A percentile compares a stretch with the other conserved stretches of the same genome.
phyloP scores from a whole-genome alignment of 495 filamentous ascomycete species.

The Terfezia claveryi region DNA sequence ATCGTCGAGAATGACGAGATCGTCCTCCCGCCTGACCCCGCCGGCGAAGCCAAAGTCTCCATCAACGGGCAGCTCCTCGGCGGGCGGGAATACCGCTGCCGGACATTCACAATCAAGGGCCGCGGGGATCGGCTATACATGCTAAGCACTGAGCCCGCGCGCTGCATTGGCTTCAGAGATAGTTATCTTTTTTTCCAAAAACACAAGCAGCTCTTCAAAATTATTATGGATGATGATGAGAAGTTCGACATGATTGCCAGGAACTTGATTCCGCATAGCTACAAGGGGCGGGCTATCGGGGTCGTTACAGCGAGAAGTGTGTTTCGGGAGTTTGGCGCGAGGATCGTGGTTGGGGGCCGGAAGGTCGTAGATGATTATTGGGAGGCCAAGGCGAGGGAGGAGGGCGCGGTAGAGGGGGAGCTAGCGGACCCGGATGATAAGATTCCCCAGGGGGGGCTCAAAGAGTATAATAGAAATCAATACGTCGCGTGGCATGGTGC shows the following conservation, averaged over 20 bases:
- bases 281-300: constrained; percentile 94
- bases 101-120: constrained; percentile 71
- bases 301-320: constrained; percentile 92
- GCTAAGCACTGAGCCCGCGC: constrained; percentile 88
- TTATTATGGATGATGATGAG: constrained; percentile 79
- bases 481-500: constrained; percentile 98
- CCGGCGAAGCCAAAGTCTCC: constrained; percentile 84
- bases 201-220: constrained; percentile 83
- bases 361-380: constrained; percentile 81
- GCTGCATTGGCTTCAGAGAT: constrained; percentile 90
- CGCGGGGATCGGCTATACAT: constrained; percentile 82
- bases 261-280: constrained; percentile 84
- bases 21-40: constrained; percentile 60
- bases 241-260: constrained; percentile 87
- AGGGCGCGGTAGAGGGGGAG: constrained; percentile 74
- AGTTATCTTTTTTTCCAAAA: constrained; percentile 97
- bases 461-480: constrained; percentile 78
- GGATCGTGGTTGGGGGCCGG: constrained; percentile 77
- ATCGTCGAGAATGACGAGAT: constrained; percentile 85
- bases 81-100: constrained; percentile 76
- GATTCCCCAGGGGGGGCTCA: constrained; percentile 38
- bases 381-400: constrained; percentile 48
- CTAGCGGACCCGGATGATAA: constrained; percentile 69
- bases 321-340: constrained; percentile 85
- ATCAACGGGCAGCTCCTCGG: constrained; percentile 59